Conservation (phyloP, 2,329 filamentous ascomycete species). For the Colletotrichum orchidophilum region DNA sequence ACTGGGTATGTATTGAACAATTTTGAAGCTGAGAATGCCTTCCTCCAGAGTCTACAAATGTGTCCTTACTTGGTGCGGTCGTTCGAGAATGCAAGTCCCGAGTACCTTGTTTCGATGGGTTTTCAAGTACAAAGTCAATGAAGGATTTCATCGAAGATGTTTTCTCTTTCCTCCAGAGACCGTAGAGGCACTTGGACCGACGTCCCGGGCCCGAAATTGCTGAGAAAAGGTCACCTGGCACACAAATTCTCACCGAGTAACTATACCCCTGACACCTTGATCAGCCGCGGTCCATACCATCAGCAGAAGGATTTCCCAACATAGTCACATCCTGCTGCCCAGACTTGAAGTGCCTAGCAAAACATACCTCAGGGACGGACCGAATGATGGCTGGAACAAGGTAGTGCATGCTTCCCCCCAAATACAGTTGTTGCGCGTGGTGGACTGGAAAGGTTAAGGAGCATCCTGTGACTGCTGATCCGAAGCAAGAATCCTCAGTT, state of each 20-base stretch:
- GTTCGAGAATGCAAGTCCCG: not conserved
- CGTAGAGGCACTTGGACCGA: conserved; percentile 21
- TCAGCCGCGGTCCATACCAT: not conserved
- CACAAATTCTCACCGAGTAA: conserved; percentile 6
- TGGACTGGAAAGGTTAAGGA: not conserved
- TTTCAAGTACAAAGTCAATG: not conserved
- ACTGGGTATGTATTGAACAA: not conserved
- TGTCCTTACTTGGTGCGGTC: no score
- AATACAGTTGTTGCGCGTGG: not conserved
- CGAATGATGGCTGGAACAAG: conserved; percentile 13
- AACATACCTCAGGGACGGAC: not conserved
- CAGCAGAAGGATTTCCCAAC: conserved; percentile 21
- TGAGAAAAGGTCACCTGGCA: not conserved
- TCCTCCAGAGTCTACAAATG: not conserved
- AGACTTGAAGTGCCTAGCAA: not conserved
- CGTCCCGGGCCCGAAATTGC: not conserved
- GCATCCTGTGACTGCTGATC: not conserved
- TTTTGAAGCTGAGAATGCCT: not conserved
- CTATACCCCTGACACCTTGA: conserved; percentile 14
- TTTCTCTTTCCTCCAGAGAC: not conserved
- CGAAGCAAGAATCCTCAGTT: not conserved
- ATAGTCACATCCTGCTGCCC: conserved; percentile 14
- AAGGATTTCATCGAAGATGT: not conserved
- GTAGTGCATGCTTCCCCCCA: not conserved
- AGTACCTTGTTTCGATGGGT: not conserved